Base-by-base conservation (phyloP, 805 yeast species). In the Metschnikowia proteae region DNA sequence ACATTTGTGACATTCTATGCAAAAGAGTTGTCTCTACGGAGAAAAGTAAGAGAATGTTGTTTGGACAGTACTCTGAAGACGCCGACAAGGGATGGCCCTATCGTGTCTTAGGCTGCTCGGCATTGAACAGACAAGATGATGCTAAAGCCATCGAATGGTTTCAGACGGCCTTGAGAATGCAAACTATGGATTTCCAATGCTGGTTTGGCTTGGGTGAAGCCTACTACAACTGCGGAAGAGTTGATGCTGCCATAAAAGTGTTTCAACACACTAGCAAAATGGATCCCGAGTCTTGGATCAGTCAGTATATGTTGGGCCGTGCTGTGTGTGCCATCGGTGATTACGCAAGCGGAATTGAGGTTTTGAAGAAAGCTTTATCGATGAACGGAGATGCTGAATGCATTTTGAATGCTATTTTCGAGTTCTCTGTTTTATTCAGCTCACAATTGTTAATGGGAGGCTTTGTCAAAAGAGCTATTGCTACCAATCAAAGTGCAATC, bases 201-300 rank as follows among this genome's bases (percentile, higher is more conserved):
- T 92, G 98, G 97, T 73, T 86, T 28, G 97, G 97, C 0, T 71
- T 94, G n/a, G 99, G 99, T n/a, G 98, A 94, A 63, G 92, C 97
- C 0, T 94, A 94, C 64, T 73, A 78, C 47, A 79, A 82, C 26
- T 81, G 94, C 64, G 99, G 99, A 2, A 76, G 96, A 52, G 71
- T 84, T 38, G 91, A 88, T 48, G 96, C 98, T 2, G 88, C 96
- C 0, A 73, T 79, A 7, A 90, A 87, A 64, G 97, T 94, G 1
- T 86, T 90, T 58, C 73, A 71, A 29, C 82, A 82, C 49, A 88
- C 91, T 0, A 59, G 81, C 39, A 74, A 74, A 34, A 56, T 85
- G 5, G 78, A 80, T 30, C 75, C 79, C 0, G 65, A 68, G 1
- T 77, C 80, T 45, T 81, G 88, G 84, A 75, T 80, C 43, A 84